Percentiles rank a stretch among this genome's conserved stretches.
Evolutionary conservation across 805 yeast genomes (phyloP).

Genomic region (Barnettozyma sp.): DNA sequence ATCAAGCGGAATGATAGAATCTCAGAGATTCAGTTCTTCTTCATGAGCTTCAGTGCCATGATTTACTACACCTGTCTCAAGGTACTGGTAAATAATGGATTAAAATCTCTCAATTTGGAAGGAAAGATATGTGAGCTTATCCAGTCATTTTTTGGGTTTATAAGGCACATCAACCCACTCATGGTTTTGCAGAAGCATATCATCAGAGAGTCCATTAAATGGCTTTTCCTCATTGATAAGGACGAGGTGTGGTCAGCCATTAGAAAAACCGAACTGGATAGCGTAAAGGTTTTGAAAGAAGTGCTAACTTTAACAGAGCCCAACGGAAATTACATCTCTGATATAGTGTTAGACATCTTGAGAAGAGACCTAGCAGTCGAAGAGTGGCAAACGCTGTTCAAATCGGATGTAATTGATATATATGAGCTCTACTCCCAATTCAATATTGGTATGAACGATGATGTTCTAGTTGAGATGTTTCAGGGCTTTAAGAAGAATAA

Average conservation of each 20-base stretch:
- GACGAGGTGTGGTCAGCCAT: constrained; percentile 14
- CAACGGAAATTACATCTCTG: constrained; percentile 9
- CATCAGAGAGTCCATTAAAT: constrained; percentile 15
- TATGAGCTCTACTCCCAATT: constrained; percentile 6
- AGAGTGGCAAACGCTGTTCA: constrained; percentile 3
- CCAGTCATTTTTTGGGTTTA: constrained; percentile 15
- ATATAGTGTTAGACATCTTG: constrained; percentile 5
- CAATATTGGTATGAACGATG: constrained; percentile 16
- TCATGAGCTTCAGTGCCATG: constrained; percentile 15
- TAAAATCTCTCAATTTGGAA: constrained; percentile 15
- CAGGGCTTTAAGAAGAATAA: constrained; percentile 18
- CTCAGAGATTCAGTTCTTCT: constrained; percentile 18
- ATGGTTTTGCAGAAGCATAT: constrained; percentile 8
- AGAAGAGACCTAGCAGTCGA: background rate
- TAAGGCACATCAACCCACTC: constrained; percentile 10
- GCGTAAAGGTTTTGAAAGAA: constrained; percentile 13
- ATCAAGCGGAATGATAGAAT: constrained; percentile 17
- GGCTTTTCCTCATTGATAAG: constrained; percentile 12
- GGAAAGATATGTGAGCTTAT: constrained; percentile 10
- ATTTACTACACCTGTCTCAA: constrained; percentile 14
- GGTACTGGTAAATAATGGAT: constrained; percentile 11
- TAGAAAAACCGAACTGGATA: constrained; percentile 6
- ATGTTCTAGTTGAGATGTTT: constrained; percentile 12
- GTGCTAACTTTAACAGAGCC: constrained; percentile 10
- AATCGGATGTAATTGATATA: constrained; percentile 8